phyloP scores from a whole-genome alignment of 176 grass and related monocot genomes.

The Dendrocalamus sinicus region DNA sequence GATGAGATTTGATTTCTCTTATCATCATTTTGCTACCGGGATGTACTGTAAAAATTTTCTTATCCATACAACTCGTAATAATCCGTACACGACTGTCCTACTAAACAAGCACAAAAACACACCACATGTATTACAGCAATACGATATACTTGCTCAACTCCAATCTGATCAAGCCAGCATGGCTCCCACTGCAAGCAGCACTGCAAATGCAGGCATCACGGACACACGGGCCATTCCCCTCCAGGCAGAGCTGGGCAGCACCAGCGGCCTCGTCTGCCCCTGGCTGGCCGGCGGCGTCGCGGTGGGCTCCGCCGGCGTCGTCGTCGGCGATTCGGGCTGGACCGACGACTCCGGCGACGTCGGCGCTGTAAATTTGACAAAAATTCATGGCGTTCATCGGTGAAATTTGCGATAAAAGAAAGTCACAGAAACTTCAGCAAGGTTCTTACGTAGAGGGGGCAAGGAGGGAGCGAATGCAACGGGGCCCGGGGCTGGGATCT shows the following conservation, averaged over 20 bases:
- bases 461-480: conserved; percentile 50
- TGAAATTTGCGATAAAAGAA: not conserved
- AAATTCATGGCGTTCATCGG: not conserved
- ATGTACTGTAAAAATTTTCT: too few relatives aligned
- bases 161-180: conserved; percentile 27
- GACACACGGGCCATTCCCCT: not conserved
- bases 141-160: not conserved
- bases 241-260: conserved; percentile 58
- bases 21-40: too few relatives aligned
- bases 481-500: conserved; percentile 56
- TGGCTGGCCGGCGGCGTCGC: conserved; percentile 41
- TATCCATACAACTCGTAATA: not conserved
- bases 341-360: conserved; percentile 37
- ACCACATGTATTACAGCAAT: not conserved
- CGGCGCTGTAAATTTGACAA: conserved; percentile 21
- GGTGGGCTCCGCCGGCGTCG: conserved; percentile 31
- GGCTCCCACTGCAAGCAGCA: conserved; percentile 5
- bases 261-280: conserved; percentile 52
- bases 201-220: not conserved
- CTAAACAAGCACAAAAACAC: conserved; percentile 8
- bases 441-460: conserved; percentile 64
- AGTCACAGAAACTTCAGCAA: not conserved
- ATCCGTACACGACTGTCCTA: not conserved
- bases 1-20: too few relatives aligned
- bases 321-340: conserved; percentile 6